Percentiles rank a stretch among this genome's conserved stretches.
These are phyloP conservation scores for Yarrowia deformans DNA, from an alignment of 805 yeast species.

Conservation along the genomic window DNA sequence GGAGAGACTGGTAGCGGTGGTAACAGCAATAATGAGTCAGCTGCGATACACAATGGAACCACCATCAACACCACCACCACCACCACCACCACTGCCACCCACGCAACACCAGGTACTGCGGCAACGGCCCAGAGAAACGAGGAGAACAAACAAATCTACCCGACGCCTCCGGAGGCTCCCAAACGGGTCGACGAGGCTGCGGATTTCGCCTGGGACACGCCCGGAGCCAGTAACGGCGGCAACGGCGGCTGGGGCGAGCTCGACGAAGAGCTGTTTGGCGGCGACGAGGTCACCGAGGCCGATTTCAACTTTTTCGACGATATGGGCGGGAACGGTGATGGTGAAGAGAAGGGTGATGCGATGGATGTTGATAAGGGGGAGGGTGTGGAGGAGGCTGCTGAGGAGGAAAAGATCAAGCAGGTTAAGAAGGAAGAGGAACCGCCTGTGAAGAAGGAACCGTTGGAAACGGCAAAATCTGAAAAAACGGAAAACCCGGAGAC, in stretches of 20 bases:
- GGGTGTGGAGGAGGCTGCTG: conserved; percentile 19
- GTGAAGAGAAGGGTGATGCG: background rate
- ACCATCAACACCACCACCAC: background rate
- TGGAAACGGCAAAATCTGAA: too few relatives aligned
- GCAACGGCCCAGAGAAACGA: background rate
- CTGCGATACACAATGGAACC: background rate
- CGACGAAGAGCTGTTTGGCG: conserved; percentile 50
- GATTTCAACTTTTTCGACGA: conserved; percentile 54
- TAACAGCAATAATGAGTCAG: background rate
- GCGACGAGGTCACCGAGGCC: conserved; percentile 53
- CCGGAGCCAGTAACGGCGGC: conserved; percentile 44
- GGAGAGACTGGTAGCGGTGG: background rate
- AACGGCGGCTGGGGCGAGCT: conserved; percentile 47
- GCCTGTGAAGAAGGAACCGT: background rate
- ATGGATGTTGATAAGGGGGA: conserved; percentile 1
- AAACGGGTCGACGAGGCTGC: conserved; percentile 35
- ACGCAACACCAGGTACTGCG: too few relatives aligned
- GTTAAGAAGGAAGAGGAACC: background rate
- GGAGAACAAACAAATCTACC: conserved; percentile 44
- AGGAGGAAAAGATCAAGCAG: too few relatives aligned
- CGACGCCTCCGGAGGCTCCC: conserved; percentile 51
- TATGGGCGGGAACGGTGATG: background rate
- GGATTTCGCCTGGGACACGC: conserved; percentile 40
- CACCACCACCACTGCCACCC: too few relatives aligned
- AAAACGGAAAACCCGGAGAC: too few relatives aligned